Conservation (phyloP, 2,329 filamentous ascomycete genomes). For the Fonsecaea nubica region DNA sequence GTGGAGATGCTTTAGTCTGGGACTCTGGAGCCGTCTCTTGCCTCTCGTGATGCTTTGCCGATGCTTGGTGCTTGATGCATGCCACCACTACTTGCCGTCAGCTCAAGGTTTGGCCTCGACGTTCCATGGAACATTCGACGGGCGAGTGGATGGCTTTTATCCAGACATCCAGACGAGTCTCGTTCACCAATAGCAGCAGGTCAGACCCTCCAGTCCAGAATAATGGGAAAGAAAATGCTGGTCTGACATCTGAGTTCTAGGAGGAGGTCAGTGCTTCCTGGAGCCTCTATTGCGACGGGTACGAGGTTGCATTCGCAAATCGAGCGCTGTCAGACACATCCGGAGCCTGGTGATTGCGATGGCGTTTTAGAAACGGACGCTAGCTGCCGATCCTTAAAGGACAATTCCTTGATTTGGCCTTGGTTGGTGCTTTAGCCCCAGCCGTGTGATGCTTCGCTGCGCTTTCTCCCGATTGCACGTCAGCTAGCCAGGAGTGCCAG, state of each 20-base stretch:
- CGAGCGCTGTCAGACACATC: constrained; percentile 5
- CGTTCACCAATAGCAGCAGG: constrained; percentile 2
- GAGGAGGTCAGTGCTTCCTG: background rate
- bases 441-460: constrained; percentile 17
- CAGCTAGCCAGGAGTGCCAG: constrained; percentile 12
- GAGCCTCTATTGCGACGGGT: background rate
- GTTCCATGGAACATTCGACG: constrained; percentile 30
- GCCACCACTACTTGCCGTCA: background rate
- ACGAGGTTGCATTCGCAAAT: background rate
- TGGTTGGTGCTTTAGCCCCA: constrained; percentile 12
- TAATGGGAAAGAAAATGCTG: background rate
- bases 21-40: background rate
- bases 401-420: constrained; percentile 23
- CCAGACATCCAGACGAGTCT: constrained; percentile 13
- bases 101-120: constrained; percentile 8
- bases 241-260: background rate
- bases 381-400: constrained; percentile 26
- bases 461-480: constrained; percentile 17
- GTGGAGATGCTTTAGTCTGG: constrained; percentile 10
- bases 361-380: constrained; percentile 30
- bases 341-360: constrained; percentile 7
- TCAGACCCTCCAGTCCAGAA: background rate
- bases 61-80: too few species aligned
- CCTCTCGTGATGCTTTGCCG: constrained; percentile 21
- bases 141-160: constrained; percentile 8